These are phyloP conservation scores for Rhodamnia rubescens DNA, from an alignment of 345 rosid genomes.

Conservation along the genomic window DNA sequence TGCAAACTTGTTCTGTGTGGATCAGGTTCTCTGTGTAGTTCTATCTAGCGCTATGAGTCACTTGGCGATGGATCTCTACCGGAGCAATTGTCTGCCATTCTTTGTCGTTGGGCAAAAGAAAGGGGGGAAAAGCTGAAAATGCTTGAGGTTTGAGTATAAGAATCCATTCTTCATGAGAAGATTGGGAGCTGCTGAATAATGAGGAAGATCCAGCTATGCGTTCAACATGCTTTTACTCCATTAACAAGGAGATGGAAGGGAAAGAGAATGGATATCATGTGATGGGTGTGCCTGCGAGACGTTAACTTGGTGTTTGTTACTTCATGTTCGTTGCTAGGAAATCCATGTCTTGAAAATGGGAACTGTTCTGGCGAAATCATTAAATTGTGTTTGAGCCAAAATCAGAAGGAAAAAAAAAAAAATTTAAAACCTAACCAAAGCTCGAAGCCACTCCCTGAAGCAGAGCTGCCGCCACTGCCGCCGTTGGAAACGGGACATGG, in stretches of 20 bases:
- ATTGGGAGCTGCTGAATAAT: not conserved
- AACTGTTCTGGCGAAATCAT: not conserved
- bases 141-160: not conserved
- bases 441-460: not conserved
- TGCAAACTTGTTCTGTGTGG: not conserved
- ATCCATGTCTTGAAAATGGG: not conserved
- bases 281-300: not conserved
- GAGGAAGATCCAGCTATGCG: not conserved
- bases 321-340: not conserved
- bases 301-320: not conserved
- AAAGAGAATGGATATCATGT: not conserved
- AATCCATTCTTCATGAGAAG: not conserved
- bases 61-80: not conserved
- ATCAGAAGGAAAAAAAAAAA: accelerated
- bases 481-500: not conserved
- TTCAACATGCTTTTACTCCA: not conserved
- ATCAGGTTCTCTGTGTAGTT: not conserved
- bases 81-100: not conserved
- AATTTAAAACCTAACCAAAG: not conserved
- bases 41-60: not conserved
- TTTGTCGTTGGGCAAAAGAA: not conserved
- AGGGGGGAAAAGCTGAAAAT: not conserved
- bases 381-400: not conserved
- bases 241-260: not conserved
- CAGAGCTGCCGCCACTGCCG: not conserved